Evolutionary conservation across 495 filamentous ascomycete genomes (phyloP), one percentile per base, ranked within the genome.

Genomic region (Penicillium nucicola): DNA sequence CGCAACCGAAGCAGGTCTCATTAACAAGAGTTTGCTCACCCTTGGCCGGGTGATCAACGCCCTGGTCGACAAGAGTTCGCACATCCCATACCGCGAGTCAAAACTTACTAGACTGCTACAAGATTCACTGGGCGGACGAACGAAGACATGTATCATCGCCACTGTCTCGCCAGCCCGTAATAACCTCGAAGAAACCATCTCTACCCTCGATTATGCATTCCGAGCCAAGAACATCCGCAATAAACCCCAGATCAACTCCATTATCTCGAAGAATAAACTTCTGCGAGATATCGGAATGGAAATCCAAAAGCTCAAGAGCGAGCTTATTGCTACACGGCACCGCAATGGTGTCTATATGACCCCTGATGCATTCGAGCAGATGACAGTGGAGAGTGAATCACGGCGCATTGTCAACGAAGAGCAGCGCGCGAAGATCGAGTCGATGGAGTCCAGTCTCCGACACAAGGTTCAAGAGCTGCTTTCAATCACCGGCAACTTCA

Each of bases 81-180:
- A 97, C 65, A 97, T 99, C 50, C 93, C 93, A 0, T 98, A 98
- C 69, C 48, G 93, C 52, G 93, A 97, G 67, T 97, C 93, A 1
- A 99, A 99, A 65, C 80, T 99, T 42, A 99, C 93, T 2, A 83
- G 93, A 18, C 75, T 98, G 2, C 74, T 98, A 41, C 93, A 97
- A 84, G 95, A 98, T 61, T 98, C 93, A 12, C 80, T 98, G 0
- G 93, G 93, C 39, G 93, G 93, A 10, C 84, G 84, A 40, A 98
- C 93, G 8, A 98, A 97, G 65, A 98, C 93, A 4, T 97, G 93
- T 70, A 98, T 98, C 56, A 97, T 98, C 58, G 95, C 93, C 3
- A 98, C 95, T 0, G 81, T 98, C 37, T 97, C 93, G 1, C 91
- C 95, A 6, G 88, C 91, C 5, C 91, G 90, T 62, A 91, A 84